Evolutionary conservation across 176 grass and related monocot genomes (phyloP), one percentile per base, ranked within the genome.

Genomic region (Oryza officinalis): DNA sequence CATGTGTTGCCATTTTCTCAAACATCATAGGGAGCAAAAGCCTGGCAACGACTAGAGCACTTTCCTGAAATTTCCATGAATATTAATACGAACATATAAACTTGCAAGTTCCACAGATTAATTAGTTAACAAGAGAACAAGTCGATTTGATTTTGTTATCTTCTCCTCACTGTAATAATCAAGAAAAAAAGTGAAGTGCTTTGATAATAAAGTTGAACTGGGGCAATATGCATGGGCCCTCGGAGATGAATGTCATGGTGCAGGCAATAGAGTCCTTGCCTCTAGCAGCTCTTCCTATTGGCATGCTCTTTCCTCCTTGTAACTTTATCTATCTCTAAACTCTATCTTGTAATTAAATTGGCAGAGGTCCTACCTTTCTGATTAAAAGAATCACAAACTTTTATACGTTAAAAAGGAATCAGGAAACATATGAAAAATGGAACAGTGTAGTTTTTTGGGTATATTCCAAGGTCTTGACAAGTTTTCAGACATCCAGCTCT

Each of bases 1-100:
- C 92, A 90, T 73, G 84, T 89, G 93, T 90, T 86, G 85, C 74
- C 93, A 98, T 90, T 85, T 93, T 93, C 90, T 98, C 96, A 78
- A 98, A 89, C 83, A 92, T 88, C 83, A 87, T 91, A 18, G 96
- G 96, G 81, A 98, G 89, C 69, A 95, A 85, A 57, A 95, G 68
- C 78, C 89, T 93, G 10, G 91, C 87, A 52, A 92, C 71, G 5
- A 93, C 96, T 66, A 92, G 83, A 79, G 87, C 71, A 61, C 93
- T 90, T 83, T 94, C 96, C 96, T 95, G 93, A 40, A 87, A 85
- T 82, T 74, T 85, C 57, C 31, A 74, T 40, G 22, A 61, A 61
- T 25, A 61, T 61, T 25, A 61, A 61, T 25, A 57, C 1, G 6
- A 6, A 18, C 1, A 22, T 20, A 57, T 57, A 25, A 61, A 9